phyloP scores from a whole-genome alignment of 805 yeast species.

The Sugiyamaella boreocaroliniensis region DNA sequence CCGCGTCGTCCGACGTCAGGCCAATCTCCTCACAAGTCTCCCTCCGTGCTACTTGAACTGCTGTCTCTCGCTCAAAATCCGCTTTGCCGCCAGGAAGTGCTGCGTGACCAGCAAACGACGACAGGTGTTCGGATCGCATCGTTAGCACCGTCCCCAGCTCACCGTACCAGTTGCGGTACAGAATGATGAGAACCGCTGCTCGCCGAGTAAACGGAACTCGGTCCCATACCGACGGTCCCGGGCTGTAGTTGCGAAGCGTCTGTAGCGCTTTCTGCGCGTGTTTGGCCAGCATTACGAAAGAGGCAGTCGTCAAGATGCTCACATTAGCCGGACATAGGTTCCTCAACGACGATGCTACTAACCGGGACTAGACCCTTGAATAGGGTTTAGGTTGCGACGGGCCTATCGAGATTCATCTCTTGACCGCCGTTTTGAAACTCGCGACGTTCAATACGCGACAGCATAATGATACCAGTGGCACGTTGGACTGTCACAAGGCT shows the following conservation, averaged over 20 bases:
- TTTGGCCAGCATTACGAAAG: not conserved
- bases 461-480: too few species aligned
- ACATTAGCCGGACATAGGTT: too few species aligned
- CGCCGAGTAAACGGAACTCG: slow-evolving; percentile 58
- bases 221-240: slow-evolving; percentile 38
- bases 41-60: slow-evolving; percentile 69
- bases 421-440: too few species aligned
- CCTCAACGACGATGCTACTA: too few species aligned
- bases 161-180: slow-evolving; percentile 57
- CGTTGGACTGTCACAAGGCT: too few species aligned
- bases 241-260: slow-evolving; percentile 5
- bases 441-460: too few species aligned
- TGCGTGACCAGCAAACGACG: slow-evolving; percentile 80
- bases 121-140: slow-evolving; percentile 60
- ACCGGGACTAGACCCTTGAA: too few species aligned
- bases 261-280: not conserved
- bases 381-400: too few species aligned
- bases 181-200: slow-evolving; percentile 69
- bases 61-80: slow-evolving; percentile 55
- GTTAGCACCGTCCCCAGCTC: slow-evolving; percentile 76
- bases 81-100: slow-evolving; percentile 94
- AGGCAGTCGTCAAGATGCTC: too few species aligned
- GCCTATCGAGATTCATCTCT: too few species aligned
- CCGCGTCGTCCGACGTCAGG: slow-evolving; percentile 26
- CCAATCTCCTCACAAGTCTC: slow-evolving; percentile 90